phyloP scores from a whole-genome alignment of 352 stramenopile genomes.

The Phytophthora melonis region DNA sequence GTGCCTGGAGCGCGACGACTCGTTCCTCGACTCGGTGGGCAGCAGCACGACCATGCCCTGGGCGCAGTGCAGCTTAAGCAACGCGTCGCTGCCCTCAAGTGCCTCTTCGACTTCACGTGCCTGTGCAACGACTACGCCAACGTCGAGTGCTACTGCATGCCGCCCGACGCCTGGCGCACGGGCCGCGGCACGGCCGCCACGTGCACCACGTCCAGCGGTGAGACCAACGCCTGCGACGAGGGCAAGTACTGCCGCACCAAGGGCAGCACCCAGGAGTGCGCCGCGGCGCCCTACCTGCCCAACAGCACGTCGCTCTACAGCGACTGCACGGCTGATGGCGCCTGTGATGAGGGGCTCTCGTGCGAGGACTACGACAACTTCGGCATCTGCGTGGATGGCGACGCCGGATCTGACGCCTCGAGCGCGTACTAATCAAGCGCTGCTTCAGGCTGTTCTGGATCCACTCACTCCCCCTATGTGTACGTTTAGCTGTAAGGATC shows the following conservation, averaged over 20 bases:
- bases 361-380: conserved; percentile 56
- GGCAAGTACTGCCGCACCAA: conserved; percentile 71
- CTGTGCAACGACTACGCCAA: conserved; percentile 53
- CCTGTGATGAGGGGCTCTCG: conserved; percentile 44
- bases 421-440: not conserved
- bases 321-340: conserved; percentile 46
- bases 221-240: conserved; percentile 44
- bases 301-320: conserved; percentile 51
- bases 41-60: conserved; percentile 50
- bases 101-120: conserved; percentile 59
- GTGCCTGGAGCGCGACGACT: conserved; percentile 49
- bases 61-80: conserved; percentile 42
- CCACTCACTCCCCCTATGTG: not conserved
- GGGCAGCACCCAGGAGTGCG: conserved; percentile 57
- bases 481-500: conserved; percentile 18
- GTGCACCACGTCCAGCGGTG: conserved; percentile 50
- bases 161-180: conserved; percentile 57
- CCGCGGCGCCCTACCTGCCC: conserved; percentile 50
- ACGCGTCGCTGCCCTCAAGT: conserved; percentile 53
- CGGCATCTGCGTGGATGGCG: conserved; percentile 44
- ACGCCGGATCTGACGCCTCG: conserved; percentile 5
- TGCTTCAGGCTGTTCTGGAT: no score
- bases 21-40: conserved; percentile 57
- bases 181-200: conserved; percentile 35
- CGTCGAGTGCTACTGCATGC: conserved; percentile 58